Evolutionary conservation across 805 yeast species (phyloP), one percentile per base, ranked within the genome.

Genomic region (Naumovozyma baii): DNA sequence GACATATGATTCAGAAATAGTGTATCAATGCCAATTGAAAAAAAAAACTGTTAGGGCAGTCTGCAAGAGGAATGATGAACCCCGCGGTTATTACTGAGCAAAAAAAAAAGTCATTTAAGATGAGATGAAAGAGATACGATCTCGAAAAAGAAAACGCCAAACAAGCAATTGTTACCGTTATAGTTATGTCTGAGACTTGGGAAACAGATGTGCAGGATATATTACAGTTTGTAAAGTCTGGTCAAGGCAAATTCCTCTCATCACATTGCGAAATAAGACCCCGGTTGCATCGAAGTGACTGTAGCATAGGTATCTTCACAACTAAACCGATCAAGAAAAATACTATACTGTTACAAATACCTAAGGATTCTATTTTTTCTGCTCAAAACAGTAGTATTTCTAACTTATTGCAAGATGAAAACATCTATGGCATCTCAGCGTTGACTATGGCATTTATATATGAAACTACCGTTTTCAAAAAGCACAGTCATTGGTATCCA

Each of bases 401-500:
- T 20, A 83, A 87, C 48, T 51, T 87, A 13, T 53, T 88, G 10
- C 57, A 66, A 10, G 95, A 84, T 34, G 69, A 69, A 20, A 68
- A 62, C 2, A 59, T 82, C 3, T 71, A 68, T 30, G 92, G 94
- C 0, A 74, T 83, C 62, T 68, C 74, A 32, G 82, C 78, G 0
- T 63, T 88, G 37, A 74, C 81, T 5, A 47, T 84, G 5, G 75
- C 88, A 0, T 82, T 78, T 42, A 65, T 87, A 19, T 86, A 83
- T 52, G 97, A 90, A 55, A 59, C 68, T 39, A 49, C 52, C 3
- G 62, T 74, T 3, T 62, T 70, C 34, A 75, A 74, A 2, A 63
- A 67, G n/a, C 49, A 57, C 3, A 81, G 94, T n/a, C 96, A 95
- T 4, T 90, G 96, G 96, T 67, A 43, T 43, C 67, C 64, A 3